These are phyloP conservation scores for Circinella minor DNA, from an alignment of 371 early-diverging fungal genomes.

Conservation along the genomic window DNA sequence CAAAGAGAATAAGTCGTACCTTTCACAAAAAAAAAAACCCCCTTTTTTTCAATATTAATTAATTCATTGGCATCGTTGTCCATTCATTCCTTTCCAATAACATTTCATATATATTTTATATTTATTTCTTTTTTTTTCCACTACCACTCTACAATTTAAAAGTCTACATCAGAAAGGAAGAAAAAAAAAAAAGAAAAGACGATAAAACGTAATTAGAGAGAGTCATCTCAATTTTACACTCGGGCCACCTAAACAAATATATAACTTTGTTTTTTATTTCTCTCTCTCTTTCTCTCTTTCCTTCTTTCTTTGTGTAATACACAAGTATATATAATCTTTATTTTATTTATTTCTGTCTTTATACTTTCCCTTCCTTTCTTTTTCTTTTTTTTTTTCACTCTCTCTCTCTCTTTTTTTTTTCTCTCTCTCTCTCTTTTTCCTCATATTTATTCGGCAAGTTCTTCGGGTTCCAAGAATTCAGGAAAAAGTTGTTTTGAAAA, in stretches of 20 bases:
- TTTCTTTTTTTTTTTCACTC: neutral
- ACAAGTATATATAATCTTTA: too few species aligned
- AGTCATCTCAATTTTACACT: too few species aligned
- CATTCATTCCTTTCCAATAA: too few species aligned
- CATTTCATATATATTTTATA: too few species aligned
- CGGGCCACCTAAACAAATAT: too few species aligned
- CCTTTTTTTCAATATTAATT: neutral
- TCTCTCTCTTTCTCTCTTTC: neutral
- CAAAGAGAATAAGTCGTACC: neutral
- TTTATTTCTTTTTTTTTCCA: too few species aligned
- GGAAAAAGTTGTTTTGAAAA: conserved; percentile 4
- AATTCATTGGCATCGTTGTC: neutral
- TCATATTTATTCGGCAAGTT: neutral
- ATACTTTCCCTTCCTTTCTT: neutral
- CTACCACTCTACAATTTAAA: too few species aligned
- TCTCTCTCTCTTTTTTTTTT: neutral
- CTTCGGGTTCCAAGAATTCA: neutral
- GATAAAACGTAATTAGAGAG: too few species aligned
- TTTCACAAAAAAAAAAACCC: neutral
- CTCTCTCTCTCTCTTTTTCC: neutral
- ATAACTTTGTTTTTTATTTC: neutral
- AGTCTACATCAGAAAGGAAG: too few species aligned
- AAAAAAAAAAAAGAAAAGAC: too few species aligned
- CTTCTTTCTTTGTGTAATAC: neutral
- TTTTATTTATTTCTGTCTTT: neutral